Percentiles rank a stretch among this genome's conserved stretches.
Conservation (phyloP, 1,284 basidiomycete species). For the Tylopilus orsonianus region DNA sequence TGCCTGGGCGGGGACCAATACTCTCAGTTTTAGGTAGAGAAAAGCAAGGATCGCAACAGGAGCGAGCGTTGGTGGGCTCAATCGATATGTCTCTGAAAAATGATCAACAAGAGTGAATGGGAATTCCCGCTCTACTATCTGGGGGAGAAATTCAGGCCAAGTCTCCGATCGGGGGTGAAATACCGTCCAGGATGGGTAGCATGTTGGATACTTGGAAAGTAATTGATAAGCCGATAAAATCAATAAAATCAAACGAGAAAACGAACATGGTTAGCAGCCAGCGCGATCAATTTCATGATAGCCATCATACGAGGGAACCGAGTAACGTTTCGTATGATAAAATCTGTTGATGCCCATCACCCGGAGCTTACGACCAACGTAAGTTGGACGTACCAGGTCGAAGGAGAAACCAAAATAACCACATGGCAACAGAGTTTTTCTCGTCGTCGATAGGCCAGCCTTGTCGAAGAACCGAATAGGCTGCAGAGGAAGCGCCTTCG, state of each 20-base stretch:
- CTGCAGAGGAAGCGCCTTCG: constrained; percentile 45
- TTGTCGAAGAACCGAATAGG: constrained; percentile 36
- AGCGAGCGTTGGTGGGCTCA: constrained; percentile 58
- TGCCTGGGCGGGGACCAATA: constrained; percentile 31
- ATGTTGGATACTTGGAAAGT: constrained; percentile 54
- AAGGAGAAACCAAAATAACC: constrained; percentile 73
- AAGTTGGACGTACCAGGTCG: constrained; percentile 48
- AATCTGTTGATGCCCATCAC: constrained; percentile 38
- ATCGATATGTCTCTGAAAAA: constrained; percentile 41
- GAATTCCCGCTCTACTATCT: constrained; percentile 17
- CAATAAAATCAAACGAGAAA: not conserved
- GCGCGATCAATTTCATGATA: constrained; percentile 58
- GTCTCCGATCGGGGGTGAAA: constrained; percentile 42
- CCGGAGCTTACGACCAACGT: not conserved
- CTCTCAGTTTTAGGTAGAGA: constrained; percentile 52
- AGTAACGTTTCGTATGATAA: constrained; percentile 33
- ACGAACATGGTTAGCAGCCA: constrained; percentile 66
- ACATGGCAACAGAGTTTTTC: constrained; percentile 60
- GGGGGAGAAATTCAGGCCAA: not conserved
- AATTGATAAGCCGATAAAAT: constrained; percentile 10
- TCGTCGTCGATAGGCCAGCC: constrained; percentile 58
- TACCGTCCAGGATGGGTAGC: constrained; percentile 55
- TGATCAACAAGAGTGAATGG: constrained; percentile 35
- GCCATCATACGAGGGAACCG: constrained; percentile 45
- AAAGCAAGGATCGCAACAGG: constrained; percentile 71